Evolutionary conservation across 2,329 filamentous ascomycete species (phyloP).

Genomic region (Mariannaea sp.): DNA sequence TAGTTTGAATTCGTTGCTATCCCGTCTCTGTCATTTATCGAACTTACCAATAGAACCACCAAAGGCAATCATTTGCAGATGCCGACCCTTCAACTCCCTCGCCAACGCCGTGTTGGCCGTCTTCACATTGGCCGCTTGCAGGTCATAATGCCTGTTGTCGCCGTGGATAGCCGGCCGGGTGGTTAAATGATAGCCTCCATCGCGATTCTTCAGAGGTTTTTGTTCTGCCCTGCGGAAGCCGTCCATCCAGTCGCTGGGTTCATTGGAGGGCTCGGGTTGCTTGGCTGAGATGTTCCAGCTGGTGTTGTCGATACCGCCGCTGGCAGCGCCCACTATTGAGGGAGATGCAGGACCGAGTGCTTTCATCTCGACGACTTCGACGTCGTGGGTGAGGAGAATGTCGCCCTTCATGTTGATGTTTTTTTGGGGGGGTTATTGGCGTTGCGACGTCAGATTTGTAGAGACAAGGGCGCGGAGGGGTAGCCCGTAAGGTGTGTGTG

Average conservation of each 20-base stretch:
- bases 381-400: conserved; percentile 17
- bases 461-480: too few species aligned
- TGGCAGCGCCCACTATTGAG: neutral
- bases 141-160: conserved; percentile 55
- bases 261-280: neutral
- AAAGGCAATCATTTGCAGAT: conserved; percentile 97
- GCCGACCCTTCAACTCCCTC: conserved; percentile 77
- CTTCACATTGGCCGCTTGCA: conserved; percentile 67
- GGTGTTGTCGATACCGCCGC: neutral
- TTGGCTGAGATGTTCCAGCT: conserved; percentile 19
- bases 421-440: neutral
- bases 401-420: conserved; percentile 16
- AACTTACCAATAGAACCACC: conserved; percentile 79
- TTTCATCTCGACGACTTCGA: conserved; percentile 22
- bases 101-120: conserved; percentile 78
- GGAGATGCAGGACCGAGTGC: neutral
- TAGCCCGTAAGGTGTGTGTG: too few species aligned
- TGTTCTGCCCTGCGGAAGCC: conserved; percentile 22
- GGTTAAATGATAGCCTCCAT: conserved; percentile 27
- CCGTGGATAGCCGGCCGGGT: conserved; percentile 36
- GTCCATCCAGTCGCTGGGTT: conserved; percentile 19
- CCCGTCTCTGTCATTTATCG: too few species aligned
- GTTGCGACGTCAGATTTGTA: too few species aligned
- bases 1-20: too few species aligned
- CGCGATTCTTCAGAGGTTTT: conserved; percentile 28